These are phyloP conservation scores for Diospyros kaki DNA, from an alignment of 148 eudicot species.

Conservation along the genomic window DNA sequence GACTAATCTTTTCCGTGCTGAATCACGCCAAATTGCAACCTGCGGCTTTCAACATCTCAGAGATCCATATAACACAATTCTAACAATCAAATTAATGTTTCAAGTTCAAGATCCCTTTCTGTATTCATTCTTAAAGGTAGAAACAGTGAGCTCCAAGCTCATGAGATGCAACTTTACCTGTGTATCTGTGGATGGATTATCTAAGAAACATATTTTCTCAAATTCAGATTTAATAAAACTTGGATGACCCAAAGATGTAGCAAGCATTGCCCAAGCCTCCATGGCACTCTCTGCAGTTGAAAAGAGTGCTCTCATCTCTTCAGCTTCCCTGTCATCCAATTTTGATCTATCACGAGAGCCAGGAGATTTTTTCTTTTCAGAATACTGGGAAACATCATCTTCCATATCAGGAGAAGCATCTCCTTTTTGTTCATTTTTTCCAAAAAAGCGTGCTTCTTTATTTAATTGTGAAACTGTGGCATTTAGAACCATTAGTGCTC, in stretches of 20 bases:
- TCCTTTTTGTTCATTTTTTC: constrained; percentile 29
- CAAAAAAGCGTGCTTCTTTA: constrained; percentile 39
- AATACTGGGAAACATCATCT: constrained; percentile 23
- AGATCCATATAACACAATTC: not conserved
- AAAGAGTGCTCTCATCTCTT: constrained; percentile 86
- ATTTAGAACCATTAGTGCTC: constrained; percentile 82
- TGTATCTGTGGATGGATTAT: constrained; percentile 85
- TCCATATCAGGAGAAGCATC: constrained; percentile 31
- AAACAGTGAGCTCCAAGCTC: not conserved
- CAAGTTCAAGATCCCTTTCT: not conserved
- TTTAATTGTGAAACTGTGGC: constrained; percentile 60
- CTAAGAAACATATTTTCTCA: constrained; percentile 91
- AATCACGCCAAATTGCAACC: constrained; percentile 99
- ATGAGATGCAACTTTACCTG: constrained; percentile 47
- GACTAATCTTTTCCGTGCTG: constrained; percentile 67
- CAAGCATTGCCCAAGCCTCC: constrained; percentile 99
- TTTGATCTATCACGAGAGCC: constrained; percentile 25
- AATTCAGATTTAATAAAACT: constrained; percentile 91
- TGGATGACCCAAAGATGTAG: constrained; percentile 83
- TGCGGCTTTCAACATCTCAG: constrained; percentile 32
- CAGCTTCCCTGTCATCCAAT: constrained; percentile 65
- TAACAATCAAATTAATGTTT: not conserved
- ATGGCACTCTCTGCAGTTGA: constrained; percentile 96
- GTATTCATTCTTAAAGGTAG: not conserved
- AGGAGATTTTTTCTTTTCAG: constrained; percentile 21